A percentile compares a stretch with the other conserved stretches of the same genome.
Conservation (phyloP, 345 rosid species). For the Mercurialis annua region DNA sequence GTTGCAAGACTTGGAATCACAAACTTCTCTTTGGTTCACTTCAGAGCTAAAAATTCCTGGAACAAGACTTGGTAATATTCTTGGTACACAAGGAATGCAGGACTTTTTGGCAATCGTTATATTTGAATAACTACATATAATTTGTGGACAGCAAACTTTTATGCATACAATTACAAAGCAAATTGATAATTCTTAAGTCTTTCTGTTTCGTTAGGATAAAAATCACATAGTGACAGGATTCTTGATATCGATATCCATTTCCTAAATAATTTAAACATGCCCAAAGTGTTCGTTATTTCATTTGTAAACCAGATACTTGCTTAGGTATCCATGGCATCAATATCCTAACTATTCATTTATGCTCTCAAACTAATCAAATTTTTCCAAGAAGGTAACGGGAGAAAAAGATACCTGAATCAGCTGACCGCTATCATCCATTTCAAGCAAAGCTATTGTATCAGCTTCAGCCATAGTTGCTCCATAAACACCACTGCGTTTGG, state of each 20-base stretch:
- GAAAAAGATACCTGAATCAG: conserved; percentile 56
- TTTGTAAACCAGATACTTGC: neutral
- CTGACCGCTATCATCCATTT: conserved; percentile 61
- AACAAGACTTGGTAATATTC: too few relatives aligned
- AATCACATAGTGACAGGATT: neutral
- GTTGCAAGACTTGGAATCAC: neutral
- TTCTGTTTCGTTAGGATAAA: neutral
- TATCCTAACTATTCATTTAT: neutral
- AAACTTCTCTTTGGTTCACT: too few relatives aligned
- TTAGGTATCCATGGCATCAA: neutral
- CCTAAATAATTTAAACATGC: neutral
- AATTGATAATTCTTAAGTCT: neutral
- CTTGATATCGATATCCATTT: neutral
- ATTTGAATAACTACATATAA: neutral
- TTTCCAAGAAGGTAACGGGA: conserved; percentile 13
- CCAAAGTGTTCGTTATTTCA: neutral
- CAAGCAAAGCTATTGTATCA: conserved; percentile 50
- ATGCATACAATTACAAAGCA: neutral
- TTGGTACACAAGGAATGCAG: too few relatives aligned
- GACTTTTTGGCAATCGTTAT: neutral
- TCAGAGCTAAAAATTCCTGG: too few relatives aligned
- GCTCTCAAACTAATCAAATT: neutral
- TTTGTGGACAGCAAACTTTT: neutral
- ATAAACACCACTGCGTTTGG: conserved; percentile 88
- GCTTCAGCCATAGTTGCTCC: conserved; percentile 83